These are phyloP conservation scores for Aureobasidium sp. DNA, from an alignment of 2,329 filamentous ascomycete genomes.

Conservation along the genomic window DNA sequence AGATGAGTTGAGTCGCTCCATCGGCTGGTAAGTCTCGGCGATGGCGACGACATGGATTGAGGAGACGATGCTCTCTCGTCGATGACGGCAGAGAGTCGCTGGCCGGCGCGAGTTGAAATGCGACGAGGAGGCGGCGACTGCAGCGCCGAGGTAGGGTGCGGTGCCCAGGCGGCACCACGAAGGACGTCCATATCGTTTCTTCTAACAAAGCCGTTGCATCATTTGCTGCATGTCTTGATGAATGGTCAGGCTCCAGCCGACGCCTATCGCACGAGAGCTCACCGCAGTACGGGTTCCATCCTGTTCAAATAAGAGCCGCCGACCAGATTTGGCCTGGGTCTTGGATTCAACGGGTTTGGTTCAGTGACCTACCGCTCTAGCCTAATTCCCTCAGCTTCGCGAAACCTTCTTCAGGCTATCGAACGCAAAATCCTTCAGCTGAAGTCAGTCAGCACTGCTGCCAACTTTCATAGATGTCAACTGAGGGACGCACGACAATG, in stretches of 20 bases:
- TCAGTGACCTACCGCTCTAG: background rate
- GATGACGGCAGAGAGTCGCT: slow-evolving; percentile 36
- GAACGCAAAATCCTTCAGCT: background rate
- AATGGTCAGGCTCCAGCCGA: background rate
- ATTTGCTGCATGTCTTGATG: background rate
- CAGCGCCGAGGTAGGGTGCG: slow-evolving; percentile 10
- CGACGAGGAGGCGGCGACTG: slow-evolving; percentile 29
- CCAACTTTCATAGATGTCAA: too few species aligned
- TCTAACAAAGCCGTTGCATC: background rate
- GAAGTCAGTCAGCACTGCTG: background rate
- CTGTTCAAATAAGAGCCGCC: background rate
- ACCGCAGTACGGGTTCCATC: background rate
- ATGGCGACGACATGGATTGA: background rate
- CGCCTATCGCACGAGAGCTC: background rate
- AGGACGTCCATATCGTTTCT: slow-evolving; percentile 15
- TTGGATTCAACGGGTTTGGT: background rate
- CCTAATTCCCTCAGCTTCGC: background rate
- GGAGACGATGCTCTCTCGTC: slow-evolving; percentile 22
- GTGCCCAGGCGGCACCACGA: background rate
- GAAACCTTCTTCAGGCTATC: background rate
- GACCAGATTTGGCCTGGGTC: background rate
- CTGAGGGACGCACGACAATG: background rate
- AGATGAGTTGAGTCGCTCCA: slow-evolving; percentile 6
- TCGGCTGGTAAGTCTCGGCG: background rate
- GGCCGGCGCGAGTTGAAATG: slow-evolving; percentile 36